These are phyloP conservation scores for Suillus luteus DNA, from an alignment of 768 basidiomycete species.

Conservation along the genomic window DNA sequence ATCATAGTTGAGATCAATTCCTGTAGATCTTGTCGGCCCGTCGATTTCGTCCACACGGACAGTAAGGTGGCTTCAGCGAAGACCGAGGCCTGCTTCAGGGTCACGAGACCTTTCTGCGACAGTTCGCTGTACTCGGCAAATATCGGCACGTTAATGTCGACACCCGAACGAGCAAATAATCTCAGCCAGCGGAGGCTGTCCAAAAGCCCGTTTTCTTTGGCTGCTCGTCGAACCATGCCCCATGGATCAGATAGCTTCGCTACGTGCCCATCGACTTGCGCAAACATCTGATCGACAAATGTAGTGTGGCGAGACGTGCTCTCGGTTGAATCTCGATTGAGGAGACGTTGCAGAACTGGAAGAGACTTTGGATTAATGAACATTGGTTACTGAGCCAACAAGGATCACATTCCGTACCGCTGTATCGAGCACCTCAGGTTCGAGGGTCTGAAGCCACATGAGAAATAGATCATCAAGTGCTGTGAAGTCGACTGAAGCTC, in stretches of 20 bases:
- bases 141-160: slow-evolving; percentile 56
- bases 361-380: slow-evolving; percentile 42
- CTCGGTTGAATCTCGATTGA: slow-evolving; percentile 52
- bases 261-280: slow-evolving; percentile 32
- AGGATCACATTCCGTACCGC: slow-evolving; percentile 38
- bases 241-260: slow-evolving; percentile 52
- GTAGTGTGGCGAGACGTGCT: slow-evolving; percentile 41
- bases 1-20: slow-evolving; percentile 51
- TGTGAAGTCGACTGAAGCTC: slow-evolving; percentile 55
- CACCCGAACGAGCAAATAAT: slow-evolving; percentile 62
- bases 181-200: slow-evolving; percentile 60
- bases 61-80: slow-evolving; percentile 55
- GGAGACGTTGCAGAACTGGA: slow-evolving; percentile 55
- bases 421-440: slow-evolving; percentile 33
- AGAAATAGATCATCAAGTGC: slow-evolving; percentile 59
- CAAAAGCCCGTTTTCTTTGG: slow-evolving; percentile 45
- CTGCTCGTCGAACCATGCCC: slow-evolving; percentile 47
- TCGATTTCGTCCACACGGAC: slow-evolving; percentile 62
- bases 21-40: slow-evolving; percentile 62
- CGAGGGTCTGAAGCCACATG: slow-evolving; percentile 56
- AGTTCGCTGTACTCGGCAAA: slow-evolving; percentile 51
- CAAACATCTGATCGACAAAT: slow-evolving; percentile 33
- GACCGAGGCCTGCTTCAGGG: slow-evolving; percentile 48
- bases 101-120: slow-evolving; percentile 38
- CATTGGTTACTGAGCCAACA: background rate